Evolutionary conservation across 2,329 filamentous ascomycete genomes (phyloP).

Genomic region (Neopestalotiopsis clavispora): DNA sequence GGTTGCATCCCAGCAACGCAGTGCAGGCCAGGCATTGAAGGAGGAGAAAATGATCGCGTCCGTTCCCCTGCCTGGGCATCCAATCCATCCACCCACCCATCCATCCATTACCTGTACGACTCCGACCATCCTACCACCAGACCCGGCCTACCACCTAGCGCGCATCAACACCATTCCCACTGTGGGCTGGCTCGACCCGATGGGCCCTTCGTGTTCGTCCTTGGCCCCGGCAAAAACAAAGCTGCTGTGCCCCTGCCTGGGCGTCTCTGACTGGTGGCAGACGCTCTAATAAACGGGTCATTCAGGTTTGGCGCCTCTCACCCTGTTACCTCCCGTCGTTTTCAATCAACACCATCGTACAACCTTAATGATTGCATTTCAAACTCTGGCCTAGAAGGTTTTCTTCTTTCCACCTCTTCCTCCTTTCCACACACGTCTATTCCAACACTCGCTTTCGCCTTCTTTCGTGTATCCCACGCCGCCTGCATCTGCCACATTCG

Average conservation of each 20-base stretch:
- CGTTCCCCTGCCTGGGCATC: background rate
- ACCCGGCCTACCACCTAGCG: background rate
- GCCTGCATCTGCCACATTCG: background rate
- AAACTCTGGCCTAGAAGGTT: conserved; percentile 3
- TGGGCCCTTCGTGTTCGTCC: conserved; percentile 19
- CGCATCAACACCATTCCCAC: conserved; percentile 16
- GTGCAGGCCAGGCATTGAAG: background rate
- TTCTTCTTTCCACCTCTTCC: conserved; percentile 7
- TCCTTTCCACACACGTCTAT: conserved; percentile 2
- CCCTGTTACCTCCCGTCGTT: conserved; percentile 4
- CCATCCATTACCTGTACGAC: no score
- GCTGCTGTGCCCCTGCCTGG: conserved; percentile 11
- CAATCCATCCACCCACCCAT: background rate
- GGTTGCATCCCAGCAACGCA: background rate
- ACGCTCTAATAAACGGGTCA: conserved; percentile 14
- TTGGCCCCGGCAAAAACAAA: conserved; percentile 13
- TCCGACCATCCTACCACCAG: background rate
- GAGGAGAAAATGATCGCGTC: background rate
- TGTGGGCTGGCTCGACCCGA: conserved; percentile 18
- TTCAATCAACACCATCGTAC: conserved; percentile 12
- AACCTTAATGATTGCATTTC: conserved; percentile 9
- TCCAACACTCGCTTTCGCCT: conserved; percentile 11
- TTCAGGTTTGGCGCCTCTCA: background rate
- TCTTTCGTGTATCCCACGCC: background rate
- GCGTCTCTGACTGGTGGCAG: background rate